Evolutionary conservation across 768 basidiomycete species (phyloP).

Genomic region (Omphalotus guepiniiformis): DNA sequence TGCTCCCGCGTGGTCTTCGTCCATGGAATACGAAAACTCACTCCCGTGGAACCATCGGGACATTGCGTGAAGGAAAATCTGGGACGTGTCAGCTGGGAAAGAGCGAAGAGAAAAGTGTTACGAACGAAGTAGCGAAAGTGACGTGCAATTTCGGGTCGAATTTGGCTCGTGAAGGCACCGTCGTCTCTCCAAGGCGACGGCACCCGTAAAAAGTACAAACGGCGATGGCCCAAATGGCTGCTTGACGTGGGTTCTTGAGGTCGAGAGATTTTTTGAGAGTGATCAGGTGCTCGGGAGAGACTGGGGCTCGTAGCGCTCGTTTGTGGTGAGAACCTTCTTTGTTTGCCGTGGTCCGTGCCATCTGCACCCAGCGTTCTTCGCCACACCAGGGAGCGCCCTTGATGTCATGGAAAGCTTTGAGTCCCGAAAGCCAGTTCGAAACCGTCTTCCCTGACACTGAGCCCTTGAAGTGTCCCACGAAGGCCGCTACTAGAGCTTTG

Average conservation of each 20-base stretch:
- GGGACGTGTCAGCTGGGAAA: too few relatives aligned
- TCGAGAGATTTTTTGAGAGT: conserved; percentile 19
- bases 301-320: conserved; percentile 23
- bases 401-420: conserved; percentile 32
- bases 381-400: conserved; percentile 33
- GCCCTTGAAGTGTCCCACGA: conserved; percentile 19
- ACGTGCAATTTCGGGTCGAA: conserved; percentile 17
- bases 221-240: conserved; percentile 33
- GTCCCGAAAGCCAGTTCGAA: conserved; percentile 29
- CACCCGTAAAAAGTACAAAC: conserved; percentile 30
- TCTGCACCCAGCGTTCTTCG: conserved; percentile 15
- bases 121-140: too few relatives aligned
- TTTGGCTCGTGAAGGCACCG: conserved; percentile 11
- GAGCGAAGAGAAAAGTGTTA: too few relatives aligned
- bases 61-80: too few relatives aligned
- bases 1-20: conserved; percentile 25
- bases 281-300: conserved; percentile 30
- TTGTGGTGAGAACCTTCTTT: conserved; percentile 14
- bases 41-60: too few relatives aligned
- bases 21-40: conserved; percentile 33
- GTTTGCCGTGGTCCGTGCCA: conserved; percentile 16
- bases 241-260: conserved; percentile 22
- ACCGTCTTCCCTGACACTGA: conserved; percentile 17
- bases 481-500: conserved; percentile 23
- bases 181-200: conserved; percentile 25